Percentiles rank a stretch among this genome's conserved stretches.
Conservation (phyloP, 192 early-diverging fungal genomes). For the Podochytrium sp. region DNA sequence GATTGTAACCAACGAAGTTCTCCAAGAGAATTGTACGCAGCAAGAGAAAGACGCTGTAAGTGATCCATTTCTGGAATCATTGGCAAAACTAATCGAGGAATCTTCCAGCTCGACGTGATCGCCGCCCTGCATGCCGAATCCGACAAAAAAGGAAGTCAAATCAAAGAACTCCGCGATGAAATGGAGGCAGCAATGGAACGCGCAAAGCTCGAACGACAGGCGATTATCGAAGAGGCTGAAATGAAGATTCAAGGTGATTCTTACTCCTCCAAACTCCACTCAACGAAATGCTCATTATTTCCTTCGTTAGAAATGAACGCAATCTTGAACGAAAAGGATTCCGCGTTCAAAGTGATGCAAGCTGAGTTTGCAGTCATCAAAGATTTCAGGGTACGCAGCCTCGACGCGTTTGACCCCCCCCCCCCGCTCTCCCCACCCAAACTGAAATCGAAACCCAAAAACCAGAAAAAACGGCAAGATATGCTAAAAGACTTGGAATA, state of each 20-base stretch:
- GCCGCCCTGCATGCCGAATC: conserved; percentile 59
- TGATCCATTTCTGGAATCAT: not conserved
- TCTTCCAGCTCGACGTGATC: conserved; percentile 61
- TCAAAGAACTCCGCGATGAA: conserved; percentile 47
- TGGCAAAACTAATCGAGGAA: not conserved
- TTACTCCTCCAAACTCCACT: not conserved
- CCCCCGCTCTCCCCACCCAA: conserved; percentile 2
- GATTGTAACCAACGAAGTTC: conserved; percentile 50
- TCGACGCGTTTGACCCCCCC: no score
- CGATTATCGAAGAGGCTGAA: conserved; percentile 50
- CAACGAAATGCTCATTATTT: not conserved
- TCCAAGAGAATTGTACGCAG: conserved; percentile 55
- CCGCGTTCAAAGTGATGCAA: conserved; percentile 63
- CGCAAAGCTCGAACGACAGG: conserved; percentile 37
- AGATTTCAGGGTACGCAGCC: conserved; percentile 58
- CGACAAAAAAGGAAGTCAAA: conserved; percentile 54
- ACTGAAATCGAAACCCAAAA: not conserved
- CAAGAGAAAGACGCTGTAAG: conserved; percentile 68
- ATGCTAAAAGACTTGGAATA: conserved; percentile 61
- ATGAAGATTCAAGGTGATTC: conserved; percentile 48
- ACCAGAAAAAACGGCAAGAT: conserved; percentile 65
- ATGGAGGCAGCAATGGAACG: conserved; percentile 42
- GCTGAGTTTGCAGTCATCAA: conserved; percentile 67
- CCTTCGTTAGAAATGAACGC: conserved; percentile 46
- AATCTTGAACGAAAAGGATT: conserved; percentile 59